Evolutionary conservation across 345 rosid genomes (phyloP).

Genomic region (Moringa oleifera): DNA sequence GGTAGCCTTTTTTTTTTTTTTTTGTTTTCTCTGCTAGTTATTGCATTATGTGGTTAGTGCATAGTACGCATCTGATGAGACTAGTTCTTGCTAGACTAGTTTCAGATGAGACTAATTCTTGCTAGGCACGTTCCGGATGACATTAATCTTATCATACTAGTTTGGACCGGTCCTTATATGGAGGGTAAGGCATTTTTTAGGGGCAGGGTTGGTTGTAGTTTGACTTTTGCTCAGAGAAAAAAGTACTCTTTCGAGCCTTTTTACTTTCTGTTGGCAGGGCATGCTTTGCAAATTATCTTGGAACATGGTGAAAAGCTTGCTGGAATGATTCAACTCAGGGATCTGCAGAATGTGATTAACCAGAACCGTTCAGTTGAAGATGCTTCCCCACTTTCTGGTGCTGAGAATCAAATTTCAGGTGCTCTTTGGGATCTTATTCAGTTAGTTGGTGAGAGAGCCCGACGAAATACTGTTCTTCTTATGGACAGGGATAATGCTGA

Average conservation of each 20-base stretch:
- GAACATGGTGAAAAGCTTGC: conserved; percentile 96
- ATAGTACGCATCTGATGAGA: no score
- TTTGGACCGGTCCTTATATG: no score
- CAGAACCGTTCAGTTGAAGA: conserved; percentile 53
- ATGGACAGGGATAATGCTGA: conserved; percentile 97
- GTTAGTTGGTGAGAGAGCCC: conserved; percentile 80
- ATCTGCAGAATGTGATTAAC: conserved; percentile 60
- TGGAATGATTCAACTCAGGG: conserved; percentile 82
- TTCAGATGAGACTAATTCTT: no score
- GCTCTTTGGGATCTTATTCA: conserved; percentile 94
- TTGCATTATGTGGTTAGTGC: no score
- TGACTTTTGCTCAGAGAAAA: not conserved
- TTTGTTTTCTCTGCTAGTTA: no score
- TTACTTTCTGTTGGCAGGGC: conserved; percentile 43
- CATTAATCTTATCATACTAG: no score
- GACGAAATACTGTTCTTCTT: conserved; percentile 79
- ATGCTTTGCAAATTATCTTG: conserved; percentile 66
- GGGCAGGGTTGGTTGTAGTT: no score
- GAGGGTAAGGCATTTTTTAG: no score
- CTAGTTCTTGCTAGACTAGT: no score
- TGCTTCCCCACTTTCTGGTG: conserved; percentile 32
- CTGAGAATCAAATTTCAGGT: conserved; percentile 54
- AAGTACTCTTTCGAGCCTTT: not conserved
- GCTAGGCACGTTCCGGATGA: no score
- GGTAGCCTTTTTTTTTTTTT: no score